These are phyloP conservation scores for Amoeboradix gromovi DNA, from an alignment of 371 early-diverging fungal genomes.

Conservation along the genomic window DNA sequence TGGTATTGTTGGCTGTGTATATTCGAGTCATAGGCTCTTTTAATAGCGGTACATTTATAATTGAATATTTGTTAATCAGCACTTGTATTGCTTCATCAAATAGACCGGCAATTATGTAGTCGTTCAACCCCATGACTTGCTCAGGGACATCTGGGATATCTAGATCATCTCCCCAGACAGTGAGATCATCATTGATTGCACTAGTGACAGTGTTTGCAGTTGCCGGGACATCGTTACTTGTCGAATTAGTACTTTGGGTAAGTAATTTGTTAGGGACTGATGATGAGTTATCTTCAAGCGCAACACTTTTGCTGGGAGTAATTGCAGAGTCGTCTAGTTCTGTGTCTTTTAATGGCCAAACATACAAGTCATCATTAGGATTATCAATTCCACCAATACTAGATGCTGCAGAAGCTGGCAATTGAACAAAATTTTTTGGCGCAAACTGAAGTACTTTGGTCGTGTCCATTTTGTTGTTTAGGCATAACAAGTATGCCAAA, in stretches of 20 bases:
- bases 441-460: slow-evolving; percentile 28
- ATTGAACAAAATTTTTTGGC: not conserved
- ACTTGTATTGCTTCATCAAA: slow-evolving; percentile 26
- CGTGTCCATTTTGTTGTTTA: slow-evolving; percentile 48
- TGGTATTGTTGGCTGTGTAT: slow-evolving; percentile 37
- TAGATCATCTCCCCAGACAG: slow-evolving; percentile 28
- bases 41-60: slow-evolving; percentile 58
- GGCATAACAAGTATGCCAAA: slow-evolving; percentile 67
- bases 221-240: not conserved
- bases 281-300: not conserved
- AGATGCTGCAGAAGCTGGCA: not conserved
- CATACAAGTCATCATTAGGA: not conserved
- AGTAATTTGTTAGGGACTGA: too few species aligned
- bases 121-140: slow-evolving; percentile 18
- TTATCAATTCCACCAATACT: not conserved
- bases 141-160: slow-evolving; percentile 22
- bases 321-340: not conserved
- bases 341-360: not conserved
- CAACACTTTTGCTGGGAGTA: not conserved
- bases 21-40: slow-evolving; percentile 50
- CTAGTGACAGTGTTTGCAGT: not conserved
- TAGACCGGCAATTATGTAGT: slow-evolving; percentile 30
- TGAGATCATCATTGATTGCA: not conserved
- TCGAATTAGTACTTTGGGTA: not conserved
- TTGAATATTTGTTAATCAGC: slow-evolving; percentile 55